Base-by-base conservation (phyloP, 257 asterid species). In the Solanum sejunctum region DNA sequence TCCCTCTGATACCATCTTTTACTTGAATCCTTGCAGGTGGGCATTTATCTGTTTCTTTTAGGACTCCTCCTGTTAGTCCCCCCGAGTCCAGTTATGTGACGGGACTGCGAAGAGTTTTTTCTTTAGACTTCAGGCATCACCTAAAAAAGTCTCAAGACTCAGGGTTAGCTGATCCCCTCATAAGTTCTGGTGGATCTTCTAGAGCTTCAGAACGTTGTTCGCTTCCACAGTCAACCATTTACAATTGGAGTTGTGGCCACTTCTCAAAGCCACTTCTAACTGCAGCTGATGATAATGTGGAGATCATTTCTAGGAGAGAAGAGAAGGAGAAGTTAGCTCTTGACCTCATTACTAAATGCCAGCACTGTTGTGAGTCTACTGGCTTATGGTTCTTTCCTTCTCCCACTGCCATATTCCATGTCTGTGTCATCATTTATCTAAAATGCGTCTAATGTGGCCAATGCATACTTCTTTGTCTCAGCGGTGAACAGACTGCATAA, bases 1-100 rank as follows among this genome's bases (percentile, higher is more conserved):
- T 47, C 80, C 56, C 54, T 41, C 20, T 70, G 49, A 36, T 32
- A 67, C 51, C 49, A 16, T 67, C 45, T 16, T 36, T 12, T 85
- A 26, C 20, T 61, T 23, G 67, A 12, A 54, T 6, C 47, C 80
- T 83, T 75, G 87, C 89, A 89, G 95, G 94, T 81, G 93, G 91
- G 51, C 94, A 91, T 92, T 86, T 95, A 91, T 96, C 98, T 28
- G 88, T 93, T 84, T 88, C 99, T 75, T 97, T 94, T 88, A 94
- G 98, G 89, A 97, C 98, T 1, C 98, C 99, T 87, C 98, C 99
- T 47, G 98, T 97, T 86, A 97, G 98, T 88, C 98, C 98, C 83
- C 99, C 99, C 72, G 90, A 95, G 81, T 91, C 98, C 82, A 97
- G 95, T 88, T 93, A 90, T 90, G 72, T 94, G 91, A 92, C 93